These are phyloP conservation scores for Talaromyces islandicus DNA, from an alignment of 2,329 filamentous ascomycete genomes.

Conservation along the genomic window DNA sequence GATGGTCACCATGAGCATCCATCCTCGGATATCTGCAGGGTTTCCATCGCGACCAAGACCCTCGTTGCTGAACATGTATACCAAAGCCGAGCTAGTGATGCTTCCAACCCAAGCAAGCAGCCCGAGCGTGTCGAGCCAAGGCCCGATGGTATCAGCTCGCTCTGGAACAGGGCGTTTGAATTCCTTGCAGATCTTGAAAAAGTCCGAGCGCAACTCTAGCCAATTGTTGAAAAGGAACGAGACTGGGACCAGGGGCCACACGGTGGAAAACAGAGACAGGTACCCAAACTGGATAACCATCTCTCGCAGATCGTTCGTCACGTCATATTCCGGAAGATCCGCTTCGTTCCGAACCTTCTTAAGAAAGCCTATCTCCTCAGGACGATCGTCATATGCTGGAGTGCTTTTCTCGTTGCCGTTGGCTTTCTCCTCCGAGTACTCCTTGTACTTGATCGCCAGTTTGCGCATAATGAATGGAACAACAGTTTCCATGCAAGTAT, in stretches of 20 bases:
- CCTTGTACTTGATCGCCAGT: constrained; percentile 64
- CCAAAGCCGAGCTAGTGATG: constrained; percentile 77
- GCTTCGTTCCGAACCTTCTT: constrained; percentile 78
- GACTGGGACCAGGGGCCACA: constrained; percentile 85
- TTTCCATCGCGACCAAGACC: constrained; percentile 39
- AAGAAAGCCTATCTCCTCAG: constrained; percentile 78
- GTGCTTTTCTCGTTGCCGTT: constrained; percentile 14
- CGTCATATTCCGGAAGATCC: constrained; percentile 80
- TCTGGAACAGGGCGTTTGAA: constrained; percentile 85
- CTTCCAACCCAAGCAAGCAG: constrained; percentile 94
- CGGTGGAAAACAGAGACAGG: constrained; percentile 82
- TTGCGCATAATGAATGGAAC: constrained; percentile 80
- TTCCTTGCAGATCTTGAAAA: constrained; percentile 88
- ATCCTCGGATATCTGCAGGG: constrained; percentile 62
- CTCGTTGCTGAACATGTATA: constrained; percentile 78
- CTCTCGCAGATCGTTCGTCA: constrained; percentile 84
- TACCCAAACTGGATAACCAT: constrained; percentile 93
- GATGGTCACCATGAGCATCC: constrained; percentile 75
- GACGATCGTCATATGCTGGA: constrained; percentile 53
- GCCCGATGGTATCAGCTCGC: constrained; percentile 88
- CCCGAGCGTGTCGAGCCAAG: constrained; percentile 81
- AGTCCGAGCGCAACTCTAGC: constrained; percentile 89
- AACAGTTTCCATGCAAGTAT: constrained; percentile 77
- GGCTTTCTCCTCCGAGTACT: constrained; percentile 24
- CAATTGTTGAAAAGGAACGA: constrained; percentile 96